Base-by-base conservation (phyloP, 2,329 filamentous ascomycete species). In the Fusarium odoratissimum region DNA sequence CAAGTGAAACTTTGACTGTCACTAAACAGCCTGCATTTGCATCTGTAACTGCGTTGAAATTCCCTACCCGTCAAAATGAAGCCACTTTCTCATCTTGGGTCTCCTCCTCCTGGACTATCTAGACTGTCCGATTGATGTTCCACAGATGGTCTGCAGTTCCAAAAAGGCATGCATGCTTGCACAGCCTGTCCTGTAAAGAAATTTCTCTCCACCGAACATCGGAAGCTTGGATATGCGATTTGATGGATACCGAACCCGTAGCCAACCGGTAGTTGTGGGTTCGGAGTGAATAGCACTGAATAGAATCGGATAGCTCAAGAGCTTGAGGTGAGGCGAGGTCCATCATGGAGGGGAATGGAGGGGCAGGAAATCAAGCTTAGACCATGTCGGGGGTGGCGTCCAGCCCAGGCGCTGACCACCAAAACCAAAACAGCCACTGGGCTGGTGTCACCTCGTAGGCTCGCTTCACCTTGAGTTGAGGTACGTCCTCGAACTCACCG, bases 371-470 rank as follows among this genome's bases (percentile, higher is more conserved):
- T 49, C 46, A 66, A 66, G 67, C 64, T 76, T 71, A 68, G 64
- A 40, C 67, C 65, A 64, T 44, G 65, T 62, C 62, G 74, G 72
- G 67, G 64, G 74, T 73, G 64, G 71, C 68, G 71, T 63, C 64
- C 64, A 69, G 60, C 45, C 38, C 51, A 69, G 60, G 33, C 63
- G 72, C 74, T 76, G 72, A 76, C 74, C 70, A 76, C 70, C 70
- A 68, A 69, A 71, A 71, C 54, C 23, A 25, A 25, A 25, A 25
- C 23, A 58, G 60, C 67, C 67, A 70, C 64, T 54, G 30, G 35
- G 41, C 64, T 56, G 30, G 37, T 49, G 30, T 49, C 46, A 49
- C 16, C 28, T 17, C 21, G 25, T 41, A 42, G 48, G 33, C 49
- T 59, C 31, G 71, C 45, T 41, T 73, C 70, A 67, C 60, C 64